These are phyloP conservation scores for Saturnispora sanitii DNA, from an alignment of 805 yeast genomes.

Conservation along the genomic window DNA sequence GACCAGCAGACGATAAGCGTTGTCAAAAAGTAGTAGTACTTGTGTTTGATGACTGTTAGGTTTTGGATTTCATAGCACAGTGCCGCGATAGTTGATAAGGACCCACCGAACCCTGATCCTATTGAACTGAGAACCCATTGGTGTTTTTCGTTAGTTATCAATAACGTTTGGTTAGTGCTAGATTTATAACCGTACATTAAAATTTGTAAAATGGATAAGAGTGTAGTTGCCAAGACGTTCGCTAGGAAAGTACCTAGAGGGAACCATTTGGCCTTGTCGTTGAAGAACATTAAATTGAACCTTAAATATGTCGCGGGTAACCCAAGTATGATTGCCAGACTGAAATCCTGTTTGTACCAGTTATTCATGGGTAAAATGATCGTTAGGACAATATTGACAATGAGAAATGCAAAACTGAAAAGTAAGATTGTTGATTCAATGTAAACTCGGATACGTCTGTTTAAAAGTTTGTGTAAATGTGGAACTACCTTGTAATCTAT, in stretches of 20 bases:
- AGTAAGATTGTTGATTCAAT: constrained; percentile 12
- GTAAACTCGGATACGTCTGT: constrained; percentile 5
- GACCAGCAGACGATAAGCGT: constrained; percentile 42
- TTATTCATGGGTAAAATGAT: constrained; percentile 25
- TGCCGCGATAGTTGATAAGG: constrained; percentile 49
- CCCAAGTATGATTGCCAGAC: constrained; percentile 52
- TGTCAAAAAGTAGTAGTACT: constrained; percentile 40
- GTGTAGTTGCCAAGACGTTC: constrained; percentile 18
- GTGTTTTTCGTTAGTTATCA: constrained; percentile 13
- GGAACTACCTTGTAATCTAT: constrained; percentile 6
- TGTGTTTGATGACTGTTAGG: constrained; percentile 19
- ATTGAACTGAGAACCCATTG: constrained; percentile 16
- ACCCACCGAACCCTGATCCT: constrained; percentile 22
- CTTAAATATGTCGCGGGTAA: constrained; percentile 61
- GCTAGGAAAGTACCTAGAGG: constrained; percentile 43
- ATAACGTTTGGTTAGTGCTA: not conserved
- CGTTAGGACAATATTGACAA: constrained; percentile 33
- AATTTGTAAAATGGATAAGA: constrained; percentile 15
- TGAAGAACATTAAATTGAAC: constrained; percentile 43
- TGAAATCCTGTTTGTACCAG: constrained; percentile 54
- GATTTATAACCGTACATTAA: constrained; percentile 14
- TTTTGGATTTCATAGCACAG: constrained; percentile 53
- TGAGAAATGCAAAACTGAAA: constrained; percentile 22
- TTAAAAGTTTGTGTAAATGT: constrained; percentile 2
- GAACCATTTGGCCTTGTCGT: constrained; percentile 33